Evolutionary conservation across 2,329 filamentous ascomycete genomes (phyloP), one percentile per base, ranked within the genome.

Genomic region (Cryphonectria nitschkei): DNA sequence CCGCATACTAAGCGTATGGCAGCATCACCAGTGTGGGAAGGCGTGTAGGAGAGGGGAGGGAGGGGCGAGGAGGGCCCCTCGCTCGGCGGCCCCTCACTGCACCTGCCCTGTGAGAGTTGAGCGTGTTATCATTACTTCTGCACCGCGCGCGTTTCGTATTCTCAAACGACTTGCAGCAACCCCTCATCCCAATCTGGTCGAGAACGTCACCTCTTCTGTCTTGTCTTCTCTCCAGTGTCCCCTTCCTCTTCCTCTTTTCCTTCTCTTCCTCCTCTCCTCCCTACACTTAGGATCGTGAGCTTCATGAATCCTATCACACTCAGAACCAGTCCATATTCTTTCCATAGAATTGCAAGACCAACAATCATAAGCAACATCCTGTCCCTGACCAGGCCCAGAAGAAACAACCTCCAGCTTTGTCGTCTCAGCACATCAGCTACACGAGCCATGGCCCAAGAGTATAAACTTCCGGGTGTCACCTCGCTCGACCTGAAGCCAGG

Each of bases 401-500:
- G 9, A 64, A 19, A 26, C 26, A 37, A 41, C 9, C 3, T 16
- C 26, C 41, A 34, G 29, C 43, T 37, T 26, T 4, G 22, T 32
- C 1, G 29, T 11, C 70, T 69, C 63, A 46, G 66, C 41, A 68
- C 64, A 3, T 67, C 71, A 26, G 32, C 77, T 65, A 46, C 70
- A 7, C 76, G 73, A 77, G 78, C 79, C 75, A 89, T 89, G 87
- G 82, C 85, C 64, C 82, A 86, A 69, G 86, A 90, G 76, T 91
- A 87, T 79, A 90, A 89, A 78, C 88, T 98, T 78, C 97, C 96
- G 81, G 92, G 88, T 78, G 82, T 97, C 73, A 86, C 87, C 63
- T 92, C 91, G 76, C 85, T 97, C 69, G 87, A 91, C 74, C 84
- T 98, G 74, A 88, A 92, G 79, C 89, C 91, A 41, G 91, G 93